These are phyloP conservation scores for Eudorina sp. DNA, from an alignment of 139 green algal species.

Conservation along the genomic window DNA sequence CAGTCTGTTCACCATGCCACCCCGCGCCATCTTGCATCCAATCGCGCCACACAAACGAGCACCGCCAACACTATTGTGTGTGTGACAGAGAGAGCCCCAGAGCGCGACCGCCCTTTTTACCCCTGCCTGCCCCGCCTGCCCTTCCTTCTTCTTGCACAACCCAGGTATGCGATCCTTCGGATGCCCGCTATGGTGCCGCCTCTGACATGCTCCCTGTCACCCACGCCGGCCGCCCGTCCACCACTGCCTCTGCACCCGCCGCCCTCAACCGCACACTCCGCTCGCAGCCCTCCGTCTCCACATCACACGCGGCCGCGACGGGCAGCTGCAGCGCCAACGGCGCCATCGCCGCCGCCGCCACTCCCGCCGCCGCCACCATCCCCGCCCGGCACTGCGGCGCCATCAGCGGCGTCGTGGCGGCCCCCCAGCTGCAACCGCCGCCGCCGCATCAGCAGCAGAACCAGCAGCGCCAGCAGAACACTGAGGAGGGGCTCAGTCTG, in stretches of 20 bases:
- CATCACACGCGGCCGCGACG: neutral
- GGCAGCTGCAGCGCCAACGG: neutral
- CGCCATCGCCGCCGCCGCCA: neutral
- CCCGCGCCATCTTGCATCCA: no score
- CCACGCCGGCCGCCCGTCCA: neutral
- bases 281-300: slow-evolving; percentile 8
- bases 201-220: no score
- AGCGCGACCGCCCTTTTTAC: no score
- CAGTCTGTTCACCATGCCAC: no score
- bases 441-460: neutral
- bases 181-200: no score
- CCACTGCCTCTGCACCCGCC: neutral
- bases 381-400: neutral
- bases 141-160: no score
- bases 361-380: neutral
- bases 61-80: no score
- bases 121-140: no score
- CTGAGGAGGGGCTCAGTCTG: no score
- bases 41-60: no score
- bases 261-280: neutral
- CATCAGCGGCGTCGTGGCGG: neutral
- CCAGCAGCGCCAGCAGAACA: neutral
- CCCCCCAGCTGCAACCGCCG: neutral
- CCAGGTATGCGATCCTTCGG: no score
- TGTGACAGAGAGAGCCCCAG: no score